Evolutionary conservation across 1,284 basidiomycete genomes (phyloP), one percentile per base, ranked within the genome.

Genomic region (Phellinidium pouzarii): DNA sequence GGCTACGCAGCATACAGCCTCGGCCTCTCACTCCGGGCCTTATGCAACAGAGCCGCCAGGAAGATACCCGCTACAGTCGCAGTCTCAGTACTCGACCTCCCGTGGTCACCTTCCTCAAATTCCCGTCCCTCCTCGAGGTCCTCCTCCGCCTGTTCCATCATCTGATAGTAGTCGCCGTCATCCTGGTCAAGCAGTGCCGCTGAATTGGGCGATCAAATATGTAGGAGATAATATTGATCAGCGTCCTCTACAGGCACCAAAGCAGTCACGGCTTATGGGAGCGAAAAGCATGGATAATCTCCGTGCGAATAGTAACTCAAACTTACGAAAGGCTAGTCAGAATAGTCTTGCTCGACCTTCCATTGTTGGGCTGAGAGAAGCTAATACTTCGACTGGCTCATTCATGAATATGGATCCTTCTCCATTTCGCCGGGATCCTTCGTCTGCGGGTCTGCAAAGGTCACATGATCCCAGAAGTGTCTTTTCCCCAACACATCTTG

Each of bases 271-370:
- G 19, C 66, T 68, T 41, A 62, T 69, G 52, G 64, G 61, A 38
- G 66, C 76, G 8, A 82, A 81, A 66, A 84, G 81, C 59, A 77
- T 82, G 71, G 76, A 76, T 57, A 78, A 79, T 56, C 66, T 84
- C 42, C 70, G 76, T 44, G 68, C 68, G 3, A 70, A 69, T 34
- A 46, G 25, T 17, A 61, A 59, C 27, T 66, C 20, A 72, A 73
- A 58, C 69, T 73, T 3, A 72, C 70, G 40, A 34, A 54, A 51
- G 34, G 14, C 47, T 4, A 50, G 36, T 43, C 48, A 47, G 31
- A 44, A 51, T 19, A 46, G 44, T 25, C 58, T 54, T 20, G 29
- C 50, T 11, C 45, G 50, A 19, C 56, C 54, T 2, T 49, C 57
- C 4, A 34, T 52, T 25, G 29, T 43, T 37, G 48, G 52, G 12